phyloP scores from a whole-genome alignment of 2,329 filamentous ascomycete species.

The Cladorrhinum sp. region DNA sequence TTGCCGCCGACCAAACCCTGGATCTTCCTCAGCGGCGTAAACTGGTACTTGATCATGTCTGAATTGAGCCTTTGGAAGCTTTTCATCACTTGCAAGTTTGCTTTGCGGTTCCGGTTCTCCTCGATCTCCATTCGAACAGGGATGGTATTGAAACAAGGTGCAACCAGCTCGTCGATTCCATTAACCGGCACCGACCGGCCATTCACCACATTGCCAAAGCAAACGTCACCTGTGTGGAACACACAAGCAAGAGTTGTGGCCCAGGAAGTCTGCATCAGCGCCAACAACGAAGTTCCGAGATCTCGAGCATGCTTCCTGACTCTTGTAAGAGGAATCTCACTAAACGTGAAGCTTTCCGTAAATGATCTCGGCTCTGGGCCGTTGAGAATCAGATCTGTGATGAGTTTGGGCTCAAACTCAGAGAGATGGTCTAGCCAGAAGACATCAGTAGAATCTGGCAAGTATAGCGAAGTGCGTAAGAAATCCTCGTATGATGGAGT shows the following conservation, averaged over 20 bases:
- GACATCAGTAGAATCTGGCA: conserved; percentile 47
- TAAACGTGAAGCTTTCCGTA: conserved; percentile 28
- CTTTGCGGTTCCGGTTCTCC: conserved; percentile 42
- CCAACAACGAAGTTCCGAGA: conserved; percentile 60
- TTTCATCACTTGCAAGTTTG: conserved; percentile 57
- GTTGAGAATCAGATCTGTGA: conserved; percentile 1
- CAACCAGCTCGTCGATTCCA: conserved; percentile 69
- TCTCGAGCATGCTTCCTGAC: conserved; percentile 50
- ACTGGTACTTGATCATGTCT: conserved; percentile 64
- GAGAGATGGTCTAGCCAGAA: conserved; percentile 66
- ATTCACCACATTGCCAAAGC: conserved; percentile 83
- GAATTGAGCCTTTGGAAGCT: conserved; percentile 60
- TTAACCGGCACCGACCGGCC: conserved; percentile 68
- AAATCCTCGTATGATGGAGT: conserved; percentile 61
- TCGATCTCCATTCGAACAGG: conserved; percentile 64
- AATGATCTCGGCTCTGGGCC: neutral
- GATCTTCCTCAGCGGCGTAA: conserved; percentile 70
- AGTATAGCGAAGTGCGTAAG: conserved; percentile 53
- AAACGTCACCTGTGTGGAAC: conserved; percentile 61
- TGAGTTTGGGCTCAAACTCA: conserved; percentile 41
- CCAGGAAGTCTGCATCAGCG: conserved; percentile 72
- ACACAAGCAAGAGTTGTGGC: conserved; percentile 58
- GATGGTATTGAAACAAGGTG: conserved; percentile 89
- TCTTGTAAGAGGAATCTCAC: conserved; percentile 38
- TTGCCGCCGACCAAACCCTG: conserved; percentile 48